Evolutionary conservation across 345 rosid genomes (phyloP).

Genomic region (Lepidium africanum): DNA sequence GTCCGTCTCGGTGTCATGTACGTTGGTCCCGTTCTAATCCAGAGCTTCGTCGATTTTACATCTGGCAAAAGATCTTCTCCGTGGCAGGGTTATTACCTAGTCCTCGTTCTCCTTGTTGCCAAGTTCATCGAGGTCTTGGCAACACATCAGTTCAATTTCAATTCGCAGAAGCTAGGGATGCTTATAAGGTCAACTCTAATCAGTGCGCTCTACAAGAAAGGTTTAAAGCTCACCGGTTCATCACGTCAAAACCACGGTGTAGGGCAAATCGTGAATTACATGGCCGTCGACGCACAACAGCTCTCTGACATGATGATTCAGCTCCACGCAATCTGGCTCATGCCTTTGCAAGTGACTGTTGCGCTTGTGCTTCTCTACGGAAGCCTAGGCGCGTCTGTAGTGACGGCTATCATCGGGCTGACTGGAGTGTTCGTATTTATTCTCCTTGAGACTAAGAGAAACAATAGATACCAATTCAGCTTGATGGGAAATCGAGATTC

Average conservation of each 20-base stretch:
- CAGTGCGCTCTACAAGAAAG: conserved; percentile 74
- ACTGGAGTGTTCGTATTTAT: conserved; percentile 39
- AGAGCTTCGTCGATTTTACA: conserved; percentile 71
- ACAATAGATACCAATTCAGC: conserved; percentile 56
- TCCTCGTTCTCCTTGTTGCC: conserved; percentile 56
- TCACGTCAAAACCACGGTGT: conserved; percentile 92
- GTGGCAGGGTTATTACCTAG: conserved; percentile 76
- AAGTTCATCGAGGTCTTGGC: conserved; percentile 74
- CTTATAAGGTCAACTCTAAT: conserved; percentile 78
- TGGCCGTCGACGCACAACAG: conserved; percentile 98
- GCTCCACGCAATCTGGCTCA: conserved; percentile 88
- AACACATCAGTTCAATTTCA: conserved; percentile 81
- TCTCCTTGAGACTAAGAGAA: conserved; percentile 48
- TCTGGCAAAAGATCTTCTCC: conserved; percentile 70
- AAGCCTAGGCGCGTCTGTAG: conserved; percentile 49
- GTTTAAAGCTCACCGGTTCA: conserved; percentile 65
- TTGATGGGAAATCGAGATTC: conserved; percentile 75
- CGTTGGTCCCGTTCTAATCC: conserved; percentile 80
- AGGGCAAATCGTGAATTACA: conserved; percentile 94
- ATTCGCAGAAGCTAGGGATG: conserved; percentile 91
- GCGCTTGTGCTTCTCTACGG: conserved; percentile 64
- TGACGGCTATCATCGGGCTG: conserved; percentile 53
- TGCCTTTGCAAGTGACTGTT: conserved; percentile 66
- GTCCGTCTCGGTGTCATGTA: conserved; percentile 63
- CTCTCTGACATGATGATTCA: conserved; percentile 96